Evolutionary conservation across 306 rosid genomes (phyloP), one percentile per base, ranked within the genome.

Genomic region (Medicago arabica): DNA sequence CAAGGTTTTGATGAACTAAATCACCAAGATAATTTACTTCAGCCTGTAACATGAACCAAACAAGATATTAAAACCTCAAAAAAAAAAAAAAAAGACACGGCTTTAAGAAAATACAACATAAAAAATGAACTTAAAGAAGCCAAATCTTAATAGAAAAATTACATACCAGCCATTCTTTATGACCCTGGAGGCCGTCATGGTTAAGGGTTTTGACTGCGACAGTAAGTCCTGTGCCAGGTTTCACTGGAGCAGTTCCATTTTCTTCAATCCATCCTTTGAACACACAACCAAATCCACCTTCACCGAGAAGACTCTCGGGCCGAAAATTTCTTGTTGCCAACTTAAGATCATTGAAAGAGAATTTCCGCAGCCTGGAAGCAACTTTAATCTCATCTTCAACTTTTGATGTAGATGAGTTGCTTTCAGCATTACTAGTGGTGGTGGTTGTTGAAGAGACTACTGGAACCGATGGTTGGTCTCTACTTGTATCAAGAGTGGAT

Each of bases 261-360:
- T 94, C 98, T 87, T 94, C 98, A 41, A 94, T 88, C 98, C 98
- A 94, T 44, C 98, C 98, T 85, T 94, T 94, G 88, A 94, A 94
- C 41, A 94, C 98, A 75, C 98, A 94, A 79, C 98, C 98, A 86
- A 94, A 94, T 57, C 98, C 98, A 78, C 98, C 98, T 87, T 94
- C 98, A 61, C 98, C 98, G 47, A 94, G 98, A 85, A 94, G 96
- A 88, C 97, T 91, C 87, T 94, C 98, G 8, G 98, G 98, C 82
- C 98, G 89, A 80, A 94, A 94, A 83, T 91, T 94, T 83, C 98
- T 89, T 64, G 98, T 94, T 13, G 98, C 98, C 83, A 81, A 79
- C 86, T 94, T 94, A 75, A 94, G 98, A 81, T 94, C 98, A 67
- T 87, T 91, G 71, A 94, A 94, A 43, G 87, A 61, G 77, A 94